Percentiles rank a stretch among this genome's conserved stretches.
These are phyloP conservation scores for Geotrichum macrosporum DNA, from an alignment of 1,139 yeast genomes.

Conservation along the genomic window DNA sequence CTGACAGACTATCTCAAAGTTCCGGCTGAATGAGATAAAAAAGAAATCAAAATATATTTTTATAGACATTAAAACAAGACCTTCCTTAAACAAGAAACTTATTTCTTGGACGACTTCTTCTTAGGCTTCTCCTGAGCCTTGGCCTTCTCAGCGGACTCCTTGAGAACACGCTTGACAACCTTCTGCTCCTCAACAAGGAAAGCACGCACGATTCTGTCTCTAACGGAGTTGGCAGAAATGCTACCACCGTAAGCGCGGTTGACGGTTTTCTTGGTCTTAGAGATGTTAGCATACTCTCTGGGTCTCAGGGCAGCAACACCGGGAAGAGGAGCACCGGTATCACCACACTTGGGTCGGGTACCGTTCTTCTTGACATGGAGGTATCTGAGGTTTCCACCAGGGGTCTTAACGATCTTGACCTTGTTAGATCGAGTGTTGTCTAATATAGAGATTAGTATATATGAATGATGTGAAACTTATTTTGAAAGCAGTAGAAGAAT, in stretches of 20 bases:
- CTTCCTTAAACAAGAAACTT: conserved; percentile 12
- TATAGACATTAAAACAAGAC: conserved; percentile 17
- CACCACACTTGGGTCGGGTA: conserved; percentile 98
- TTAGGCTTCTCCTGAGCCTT: conserved; percentile 47
- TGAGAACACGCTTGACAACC: conserved; percentile 97
- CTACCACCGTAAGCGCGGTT: conserved; percentile 99
- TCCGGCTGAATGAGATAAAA: too few relatives aligned
- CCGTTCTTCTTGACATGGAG: conserved; percentile 96
- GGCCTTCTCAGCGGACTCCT: conserved; percentile 88
- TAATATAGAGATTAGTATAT: conserved; percentile 16
- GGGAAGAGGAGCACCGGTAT: conserved; percentile 86
- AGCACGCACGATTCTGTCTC: conserved; percentile 98
- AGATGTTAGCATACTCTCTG: conserved; percentile 90
- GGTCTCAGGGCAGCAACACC: conserved; percentile 94
- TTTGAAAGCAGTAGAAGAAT: not conserved
- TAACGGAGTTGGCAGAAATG: conserved; percentile 97
- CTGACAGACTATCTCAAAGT: too few relatives aligned
- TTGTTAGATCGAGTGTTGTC: conserved; percentile 98
- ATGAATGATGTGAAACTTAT: not conserved
- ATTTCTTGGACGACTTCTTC: conserved; percentile 37
- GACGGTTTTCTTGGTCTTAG: conserved; percentile 96
- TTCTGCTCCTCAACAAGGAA: conserved; percentile 99
- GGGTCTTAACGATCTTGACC: conserved; percentile 99
- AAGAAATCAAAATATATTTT: conserved; percentile 5
- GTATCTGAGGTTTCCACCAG: conserved; percentile 98